A percentile compares a stretch with the other conserved stretches of the same genome.
Conservation (phyloP, 1,139 yeast genomes). For the Pichia sp. region DNA sequence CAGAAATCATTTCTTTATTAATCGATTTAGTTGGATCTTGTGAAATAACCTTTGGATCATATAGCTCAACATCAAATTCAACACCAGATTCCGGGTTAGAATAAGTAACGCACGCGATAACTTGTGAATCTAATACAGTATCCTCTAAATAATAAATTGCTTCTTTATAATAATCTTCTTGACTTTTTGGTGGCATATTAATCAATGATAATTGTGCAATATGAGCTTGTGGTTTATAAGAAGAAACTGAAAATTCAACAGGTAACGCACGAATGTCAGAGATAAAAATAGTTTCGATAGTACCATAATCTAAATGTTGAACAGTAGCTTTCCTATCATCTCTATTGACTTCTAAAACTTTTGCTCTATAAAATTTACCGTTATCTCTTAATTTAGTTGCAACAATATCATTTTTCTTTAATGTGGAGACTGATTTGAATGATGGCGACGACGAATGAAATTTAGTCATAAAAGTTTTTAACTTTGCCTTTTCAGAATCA, state of each 20-base stretch:
- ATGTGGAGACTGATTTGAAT: constrained; percentile 20
- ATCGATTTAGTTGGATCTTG: constrained; percentile 55
- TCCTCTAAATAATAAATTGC: constrained; percentile 56
- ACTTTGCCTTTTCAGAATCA: constrained; percentile 34
- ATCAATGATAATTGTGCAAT: constrained; percentile 51
- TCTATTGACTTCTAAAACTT: constrained; percentile 46
- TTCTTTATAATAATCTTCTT: constrained; percentile 45
- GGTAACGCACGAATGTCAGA: constrained; percentile 51
- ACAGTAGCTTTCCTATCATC: constrained; percentile 43
- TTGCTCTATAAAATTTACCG: constrained; percentile 57
- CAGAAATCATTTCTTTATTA: constrained; percentile 54
- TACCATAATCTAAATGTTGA: constrained; percentile 63
- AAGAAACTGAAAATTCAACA: constrained; percentile 37
- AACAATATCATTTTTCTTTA: constrained; percentile 52
- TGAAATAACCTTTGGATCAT: constrained; percentile 52
- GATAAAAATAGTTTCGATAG: constrained; percentile 43
- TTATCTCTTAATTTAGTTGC: constrained; percentile 51
- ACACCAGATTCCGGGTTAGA: constrained; percentile 35
- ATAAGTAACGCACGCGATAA: constrained; percentile 52
- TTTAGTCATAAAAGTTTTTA: constrained; percentile 39
- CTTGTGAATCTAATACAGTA: constrained; percentile 45
- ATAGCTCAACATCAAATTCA: constrained; percentile 49
- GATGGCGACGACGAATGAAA: constrained; percentile 36
- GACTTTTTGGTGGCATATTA: constrained; percentile 58
- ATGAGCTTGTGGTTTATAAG: constrained; percentile 52